Evolutionary conservation across 2,329 filamentous ascomycete species (phyloP).

Genomic region (Pseudophaeomoniella oleicola): DNA sequence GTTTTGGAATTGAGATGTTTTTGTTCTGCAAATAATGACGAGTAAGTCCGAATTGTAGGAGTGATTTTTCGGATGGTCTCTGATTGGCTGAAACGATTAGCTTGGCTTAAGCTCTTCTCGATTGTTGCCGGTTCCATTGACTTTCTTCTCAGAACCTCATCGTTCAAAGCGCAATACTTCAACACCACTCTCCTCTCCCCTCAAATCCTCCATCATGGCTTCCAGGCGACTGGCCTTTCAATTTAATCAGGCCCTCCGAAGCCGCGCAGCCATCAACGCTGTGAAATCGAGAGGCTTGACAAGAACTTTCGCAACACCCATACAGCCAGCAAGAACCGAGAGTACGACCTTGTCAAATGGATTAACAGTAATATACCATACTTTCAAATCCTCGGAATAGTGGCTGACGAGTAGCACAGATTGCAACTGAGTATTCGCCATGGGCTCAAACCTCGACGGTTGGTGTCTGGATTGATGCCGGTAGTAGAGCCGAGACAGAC

Average conservation of each 20-base stretch:
- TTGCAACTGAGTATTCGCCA: conserved; percentile 94
- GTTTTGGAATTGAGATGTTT: no score
- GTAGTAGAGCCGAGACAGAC: conserved; percentile 92
- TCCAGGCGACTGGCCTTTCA: conserved; percentile 94
- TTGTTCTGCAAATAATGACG: no score
- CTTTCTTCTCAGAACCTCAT: background rate
- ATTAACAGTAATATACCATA: conserved; percentile 55
- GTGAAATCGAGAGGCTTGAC: conserved; percentile 47
- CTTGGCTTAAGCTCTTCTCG: conserved; percentile 1
- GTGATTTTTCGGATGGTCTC: background rate
- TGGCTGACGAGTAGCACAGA: conserved; percentile 38
- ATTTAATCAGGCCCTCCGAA: conserved; percentile 80
- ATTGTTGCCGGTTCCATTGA: background rate
- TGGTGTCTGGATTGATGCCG: conserved; percentile 98
- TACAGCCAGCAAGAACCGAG: conserved; percentile 69
- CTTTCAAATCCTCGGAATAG: conserved; percentile 7
- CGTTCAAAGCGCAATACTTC: background rate
- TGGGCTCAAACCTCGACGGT: conserved; percentile 97
- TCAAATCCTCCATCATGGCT: conserved; percentile 51
- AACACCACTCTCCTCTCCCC: background rate
- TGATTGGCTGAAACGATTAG: background rate
- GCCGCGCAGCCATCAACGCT: conserved; percentile 67
- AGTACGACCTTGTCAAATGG: conserved; percentile 95
- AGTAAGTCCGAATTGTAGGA: background rate
- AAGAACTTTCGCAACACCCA: conserved; percentile 80